Base-by-base conservation (phyloP, 148 eudicot species). In the Amaranthus palmeri region DNA sequence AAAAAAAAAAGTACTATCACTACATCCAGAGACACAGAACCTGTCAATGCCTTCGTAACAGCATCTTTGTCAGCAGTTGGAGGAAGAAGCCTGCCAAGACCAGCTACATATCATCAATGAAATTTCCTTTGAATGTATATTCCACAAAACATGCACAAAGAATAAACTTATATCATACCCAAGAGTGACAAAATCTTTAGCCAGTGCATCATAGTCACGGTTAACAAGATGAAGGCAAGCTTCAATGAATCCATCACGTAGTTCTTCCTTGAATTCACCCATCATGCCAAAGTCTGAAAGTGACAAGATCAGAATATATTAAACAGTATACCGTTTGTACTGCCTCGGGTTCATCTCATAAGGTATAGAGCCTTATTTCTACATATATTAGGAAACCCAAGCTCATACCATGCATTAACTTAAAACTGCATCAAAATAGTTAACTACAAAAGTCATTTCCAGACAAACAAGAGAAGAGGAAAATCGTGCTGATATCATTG, bases 201-300 rank as follows among this genome's bases (percentile, higher is more conserved):
- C 97, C 76, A 93, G 80, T 71, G 97, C 88, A 81, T 89, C 91
- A 78, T 78, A 93, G 80, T 91, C 98, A 72, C 96, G 96, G 73
- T 93, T 93, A 72, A 93, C 87, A 76, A 93, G 98, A 83, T 93
- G 98, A 75, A 93, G 91, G 80, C 98, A 93, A 74, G 98, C 98
- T 82, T 93, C 97, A 68, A 93, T 93, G 66, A 93, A 93, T 61
- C 98, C 98, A 76, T 93, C 96, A 72, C 98, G 95, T 74, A 87
- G 76, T 74, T 93, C 98, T 77, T 91, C 87, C 78, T 84, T 89
- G 76, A 93, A 93, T 71, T 86, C 96, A 67, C 98, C 98, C 98
- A 93, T 91, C 98, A 93, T 93, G 79, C 98, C 98, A 82, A 93
- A 93, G 72, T 93, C 98, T 93, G 82, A 52, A 73, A 50, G 8